Base-by-base conservation (phyloP, 345 rosid genomes). In the Citrus sp. region DNA sequence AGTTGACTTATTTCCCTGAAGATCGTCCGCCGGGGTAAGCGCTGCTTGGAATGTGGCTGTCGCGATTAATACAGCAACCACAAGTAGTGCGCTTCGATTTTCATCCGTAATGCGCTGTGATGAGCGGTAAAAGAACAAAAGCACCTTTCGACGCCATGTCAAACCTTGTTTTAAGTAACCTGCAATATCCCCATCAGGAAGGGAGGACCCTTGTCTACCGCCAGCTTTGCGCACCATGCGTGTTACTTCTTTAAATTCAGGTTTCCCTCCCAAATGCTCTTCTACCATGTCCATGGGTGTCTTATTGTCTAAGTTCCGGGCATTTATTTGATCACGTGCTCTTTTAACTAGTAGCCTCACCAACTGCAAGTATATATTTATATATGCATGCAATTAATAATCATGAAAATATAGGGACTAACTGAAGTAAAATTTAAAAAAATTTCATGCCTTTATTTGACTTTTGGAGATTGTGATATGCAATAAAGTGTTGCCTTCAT, bases 31-130 rank as follows among this genome's bases (percentile, higher is more conserved):
- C 7, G 87, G 87, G 71, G 55, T 72, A 34, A 87, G 82, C 27
- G 40, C 67, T 8, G 84, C 83, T 40, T 70, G 78, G 37, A 70
- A 87, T 0, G 86, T 83, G 16, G 88, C 74, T 32, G 86, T 87
- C 55, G 86, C 69, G 9, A 83, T 83, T 25, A 85, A 49, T 58
- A 83, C 37, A 30, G 79, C 75, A 37, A 79, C 86, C 18, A 83
- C 82, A 49, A 85, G 77, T 54, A 87, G 63, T 1, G 78, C 77
- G 42, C 65, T 87, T 72, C 70, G 77, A 40, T 14, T 79, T 27
- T 72, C 77, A 32, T 72, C 49, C 24, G 89, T 59, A 24, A 80
- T 42, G 35, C 64, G 30, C 32, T 10, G n/a, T 70, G 42, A 68
- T 35, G 9, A 70, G 30, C 81, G 83, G 54, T 59, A 64, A 60